A percentile compares a stretch with the other conserved stretches of the same genome.
Conservation (phyloP, 768 basidiomycete genomes). For the Amanita inopinata region DNA sequence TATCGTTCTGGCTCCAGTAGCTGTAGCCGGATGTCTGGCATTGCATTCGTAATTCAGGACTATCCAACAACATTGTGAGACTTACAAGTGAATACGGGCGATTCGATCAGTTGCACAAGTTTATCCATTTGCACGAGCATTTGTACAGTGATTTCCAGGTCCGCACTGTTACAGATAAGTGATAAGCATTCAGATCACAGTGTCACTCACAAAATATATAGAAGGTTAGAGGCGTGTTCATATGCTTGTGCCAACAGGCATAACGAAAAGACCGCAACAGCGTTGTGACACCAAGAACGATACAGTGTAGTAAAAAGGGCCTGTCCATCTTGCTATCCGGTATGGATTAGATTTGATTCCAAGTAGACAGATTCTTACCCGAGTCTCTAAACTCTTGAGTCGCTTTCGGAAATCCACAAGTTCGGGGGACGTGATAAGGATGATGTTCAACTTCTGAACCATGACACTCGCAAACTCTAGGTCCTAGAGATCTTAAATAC, state of each 20-base stretch:
- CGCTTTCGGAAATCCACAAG: slow-evolving; percentile 90
- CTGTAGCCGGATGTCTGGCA: slow-evolving; percentile 75
- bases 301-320: slow-evolving; percentile 90
- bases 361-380: slow-evolving; percentile 40
- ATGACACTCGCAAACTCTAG: slow-evolving; percentile 97
- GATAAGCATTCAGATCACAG: background rate
- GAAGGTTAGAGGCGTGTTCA: slow-evolving; percentile 93
- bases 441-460: slow-evolving; percentile 94
- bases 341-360: background rate
- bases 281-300: slow-evolving; percentile 97
- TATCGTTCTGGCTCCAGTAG: slow-evolving; percentile 95
- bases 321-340: slow-evolving; percentile 81
- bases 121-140: slow-evolving; percentile 96
- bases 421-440: slow-evolving; percentile 93
- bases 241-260: slow-evolving; percentile 97
- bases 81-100: slow-evolving; percentile 95
- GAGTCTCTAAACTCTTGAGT: slow-evolving; percentile 86
- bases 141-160: slow-evolving; percentile 91
- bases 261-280: slow-evolving; percentile 91
- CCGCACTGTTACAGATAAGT: slow-evolving; percentile 49
- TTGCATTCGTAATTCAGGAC: slow-evolving; percentile 2
- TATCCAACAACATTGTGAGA: slow-evolving; percentile 4
- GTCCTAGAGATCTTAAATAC: slow-evolving; percentile 55
- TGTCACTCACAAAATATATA: slow-evolving; percentile 77
- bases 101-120: slow-evolving; percentile 95